Evolutionary conservation across 257 asterid species (phyloP), one percentile per base, ranked within the genome.

Genomic region (Gentiana macrophylla): DNA sequence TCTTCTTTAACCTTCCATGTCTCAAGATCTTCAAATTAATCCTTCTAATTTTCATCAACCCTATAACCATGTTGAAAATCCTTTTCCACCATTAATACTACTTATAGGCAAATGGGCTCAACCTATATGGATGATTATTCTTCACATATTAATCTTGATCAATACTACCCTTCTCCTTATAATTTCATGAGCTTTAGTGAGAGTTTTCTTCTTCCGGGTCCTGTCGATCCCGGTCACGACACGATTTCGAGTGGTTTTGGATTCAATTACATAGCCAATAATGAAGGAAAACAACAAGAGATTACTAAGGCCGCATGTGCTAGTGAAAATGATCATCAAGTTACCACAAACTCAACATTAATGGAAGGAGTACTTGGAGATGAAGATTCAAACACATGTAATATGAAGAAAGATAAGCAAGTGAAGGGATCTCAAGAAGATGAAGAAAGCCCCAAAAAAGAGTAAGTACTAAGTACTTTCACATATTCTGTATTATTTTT

Each of bases 291-390:
- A 74, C 51, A 67, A 52, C 53, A 67, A 57, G 46, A 41, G 46
- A 54, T 46, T 56, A 53, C 53, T 36, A 62, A 24, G 24, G 24
- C 24, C 2, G 52, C 53, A 32, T 65, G 66, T 10, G 74, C 52
- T 8, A 55, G 67, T 13, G 83, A 67, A 62, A 55, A 24, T 24
- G 24, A 24, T 24, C 24, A 77, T 50, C 86, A 86, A 0, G 78
- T 72, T 3, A 78, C 94, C 7, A 84, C 94, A 2, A 75, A 73
- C 61, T 78, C 85, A 3, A 78, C 89, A 9, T 65, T 69, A 38
- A 79, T 86, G 12, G 65, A 78, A 0, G 89, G 78, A 63, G 84
- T 73, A 54, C 73, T 7, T 57, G 80, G 71, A 35, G 78, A 72
- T 60, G 77, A 79, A 59, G 70, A 67, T 46, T 50, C 67, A 12